Evolutionary conservation across 257 asterid genomes (phyloP).

Genomic region (Solanum piurae): DNA sequence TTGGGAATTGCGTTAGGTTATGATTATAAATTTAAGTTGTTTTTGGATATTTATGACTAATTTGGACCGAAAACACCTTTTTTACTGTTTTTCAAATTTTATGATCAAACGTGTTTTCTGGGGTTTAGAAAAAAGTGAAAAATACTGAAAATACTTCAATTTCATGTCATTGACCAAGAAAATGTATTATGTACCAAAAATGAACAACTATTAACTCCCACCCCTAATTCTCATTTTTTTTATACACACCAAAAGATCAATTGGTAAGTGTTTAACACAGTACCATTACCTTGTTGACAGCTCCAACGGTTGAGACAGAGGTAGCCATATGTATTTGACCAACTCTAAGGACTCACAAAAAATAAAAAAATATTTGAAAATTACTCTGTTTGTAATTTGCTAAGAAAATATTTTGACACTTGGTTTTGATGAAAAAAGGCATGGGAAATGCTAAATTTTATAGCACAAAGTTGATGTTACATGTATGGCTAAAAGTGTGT

Average conservation of each 20-base stretch:
- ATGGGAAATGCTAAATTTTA: neutral
- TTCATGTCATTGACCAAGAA: neutral
- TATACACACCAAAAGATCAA: neutral
- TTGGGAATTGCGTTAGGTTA: rapidly evolving
- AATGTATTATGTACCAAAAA: neutral
- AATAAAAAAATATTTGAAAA: neutral
- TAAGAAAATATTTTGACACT: neutral
- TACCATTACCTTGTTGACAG: constrained; percentile 24
- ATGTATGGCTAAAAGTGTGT: neutral
- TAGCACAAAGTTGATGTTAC: neutral
- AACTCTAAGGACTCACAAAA: neutral
- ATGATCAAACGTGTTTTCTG: too few relatives aligned
- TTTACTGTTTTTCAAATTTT: too few relatives aligned
- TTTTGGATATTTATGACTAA: too few relatives aligned
- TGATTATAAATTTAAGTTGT: too few relatives aligned
- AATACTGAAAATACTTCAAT: neutral
- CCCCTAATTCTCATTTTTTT: neutral
- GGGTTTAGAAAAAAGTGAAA: neutral
- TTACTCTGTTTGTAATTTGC: neutral
- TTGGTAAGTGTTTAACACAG: neutral
- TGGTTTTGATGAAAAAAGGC: neutral
- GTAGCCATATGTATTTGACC: constrained; percentile 21
- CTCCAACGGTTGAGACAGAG: constrained; percentile 29
- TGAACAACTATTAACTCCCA: neutral
- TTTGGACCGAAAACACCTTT: too few relatives aligned